These are phyloP conservation scores for Mortierella sp. DNA, from an alignment of 371 early-diverging fungal genomes.

Conservation along the genomic window DNA sequence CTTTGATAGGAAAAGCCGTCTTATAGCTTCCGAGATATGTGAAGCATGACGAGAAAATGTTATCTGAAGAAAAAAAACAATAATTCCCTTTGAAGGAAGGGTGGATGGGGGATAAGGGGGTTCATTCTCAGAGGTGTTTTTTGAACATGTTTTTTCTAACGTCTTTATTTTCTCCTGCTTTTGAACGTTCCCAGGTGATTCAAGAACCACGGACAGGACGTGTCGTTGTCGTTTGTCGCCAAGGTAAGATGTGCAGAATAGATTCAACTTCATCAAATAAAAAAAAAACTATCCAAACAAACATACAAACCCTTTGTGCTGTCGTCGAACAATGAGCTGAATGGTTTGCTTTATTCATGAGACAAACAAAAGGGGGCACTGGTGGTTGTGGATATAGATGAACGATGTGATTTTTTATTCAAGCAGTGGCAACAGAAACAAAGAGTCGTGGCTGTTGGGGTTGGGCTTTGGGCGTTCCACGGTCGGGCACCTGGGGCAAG, in stretches of 20 bases:
- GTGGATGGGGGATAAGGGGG: not conserved
- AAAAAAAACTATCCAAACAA: no score
- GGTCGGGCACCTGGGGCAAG: constrained; percentile 46
- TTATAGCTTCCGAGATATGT: constrained; percentile 56
- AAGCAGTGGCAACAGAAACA: not conserved
- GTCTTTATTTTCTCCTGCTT: not conserved
- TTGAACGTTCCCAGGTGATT: not conserved
- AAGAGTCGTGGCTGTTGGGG: constrained; percentile 45
- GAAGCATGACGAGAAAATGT: constrained; percentile 56
- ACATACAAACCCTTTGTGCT: no score
- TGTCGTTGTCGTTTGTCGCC: not conserved
- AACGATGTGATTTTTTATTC: not conserved
- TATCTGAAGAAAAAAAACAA: constrained; percentile 37
- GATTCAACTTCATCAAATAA: no score
- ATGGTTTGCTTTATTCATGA: no score
- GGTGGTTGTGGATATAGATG: not conserved
- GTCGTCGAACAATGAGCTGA: no score
- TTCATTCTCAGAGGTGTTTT: not conserved
- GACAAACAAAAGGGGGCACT: not conserved
- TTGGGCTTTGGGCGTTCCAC: constrained; percentile 37
- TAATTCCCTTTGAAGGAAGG: not conserved
- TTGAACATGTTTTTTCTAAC: not conserved
- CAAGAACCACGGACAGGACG: no score
- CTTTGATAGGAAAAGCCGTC: constrained; percentile 59
- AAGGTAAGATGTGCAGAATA: not conserved